These are phyloP conservation scores for Cercospora nicotianae DNA, from an alignment of 2,329 filamentous ascomycete genomes.

Conservation along the genomic window DNA sequence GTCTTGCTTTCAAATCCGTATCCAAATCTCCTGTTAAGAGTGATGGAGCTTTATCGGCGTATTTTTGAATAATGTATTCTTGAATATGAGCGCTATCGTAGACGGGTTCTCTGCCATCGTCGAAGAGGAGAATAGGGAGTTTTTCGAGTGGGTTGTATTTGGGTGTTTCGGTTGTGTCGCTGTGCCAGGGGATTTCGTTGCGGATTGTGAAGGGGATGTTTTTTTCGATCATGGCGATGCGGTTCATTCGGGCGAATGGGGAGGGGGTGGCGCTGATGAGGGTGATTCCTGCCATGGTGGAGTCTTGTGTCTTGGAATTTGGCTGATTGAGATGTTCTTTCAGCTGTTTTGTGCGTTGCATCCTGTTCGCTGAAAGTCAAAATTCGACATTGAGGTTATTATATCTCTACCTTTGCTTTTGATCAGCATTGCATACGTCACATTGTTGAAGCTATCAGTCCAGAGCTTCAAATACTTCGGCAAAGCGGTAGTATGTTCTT, in stretches of 20 bases:
- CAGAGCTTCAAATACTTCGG: background rate
- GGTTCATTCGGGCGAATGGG: conserved; percentile 27
- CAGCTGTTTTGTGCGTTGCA: conserved; percentile 7
- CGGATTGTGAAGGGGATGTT: conserved; percentile 22
- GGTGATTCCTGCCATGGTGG: conserved; percentile 13
- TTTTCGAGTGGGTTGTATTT: conserved; percentile 29
- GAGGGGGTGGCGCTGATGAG: conserved; percentile 27
- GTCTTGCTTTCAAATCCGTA: conserved; percentile 18
- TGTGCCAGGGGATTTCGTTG: conserved; percentile 25
- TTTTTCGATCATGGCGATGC: conserved; percentile 27
- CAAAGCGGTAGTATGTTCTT: background rate
- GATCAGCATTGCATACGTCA: background rate
- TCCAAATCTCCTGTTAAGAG: conserved; percentile 25
- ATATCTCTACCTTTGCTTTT: background rate
- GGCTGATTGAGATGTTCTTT: background rate
- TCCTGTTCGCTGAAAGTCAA: background rate
- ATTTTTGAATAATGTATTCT: conserved; percentile 27
- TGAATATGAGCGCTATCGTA: conserved; percentile 29
- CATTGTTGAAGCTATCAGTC: background rate
- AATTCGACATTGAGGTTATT: background rate
- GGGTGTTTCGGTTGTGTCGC: conserved; percentile 20
- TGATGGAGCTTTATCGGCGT: conserved; percentile 15
- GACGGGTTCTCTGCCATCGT: conserved; percentile 22
- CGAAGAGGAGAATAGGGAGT: conserved; percentile 26
- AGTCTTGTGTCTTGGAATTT: background rate